phyloP scores from a whole-genome alignment of 2,329 filamentous ascomycete species.

The Didymella pomorum region DNA sequence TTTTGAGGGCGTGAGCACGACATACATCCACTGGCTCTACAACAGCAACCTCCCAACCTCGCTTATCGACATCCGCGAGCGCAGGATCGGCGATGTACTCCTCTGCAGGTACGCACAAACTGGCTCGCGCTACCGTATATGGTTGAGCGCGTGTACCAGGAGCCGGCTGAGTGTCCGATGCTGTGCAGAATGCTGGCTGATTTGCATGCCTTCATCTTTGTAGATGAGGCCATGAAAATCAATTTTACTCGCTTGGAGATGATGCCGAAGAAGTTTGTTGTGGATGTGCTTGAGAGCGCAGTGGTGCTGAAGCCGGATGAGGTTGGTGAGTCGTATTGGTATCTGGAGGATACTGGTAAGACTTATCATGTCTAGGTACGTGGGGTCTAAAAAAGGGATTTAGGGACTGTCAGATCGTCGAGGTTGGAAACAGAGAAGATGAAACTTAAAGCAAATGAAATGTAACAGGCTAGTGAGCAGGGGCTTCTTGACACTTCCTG shows the following conservation, averaged over 20 bases:
- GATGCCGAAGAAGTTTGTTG: not conserved
- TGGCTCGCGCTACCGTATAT: not conserved
- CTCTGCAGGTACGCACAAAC: not conserved
- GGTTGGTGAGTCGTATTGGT: not conserved
- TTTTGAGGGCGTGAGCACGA: not conserved
- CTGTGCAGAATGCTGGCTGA: not conserved
- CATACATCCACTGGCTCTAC: conserved; percentile 4
- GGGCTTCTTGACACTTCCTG: not conserved
- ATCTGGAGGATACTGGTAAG: not conserved
- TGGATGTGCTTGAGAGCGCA: not conserved
- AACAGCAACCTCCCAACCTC: not conserved
- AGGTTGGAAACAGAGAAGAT: no score
- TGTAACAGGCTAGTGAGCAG: not conserved
- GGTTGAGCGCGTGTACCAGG: not conserved
- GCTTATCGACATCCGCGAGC: not conserved
- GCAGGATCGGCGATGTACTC: not conserved
- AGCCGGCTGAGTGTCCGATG: not conserved
- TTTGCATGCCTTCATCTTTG: conserved; percentile 1
- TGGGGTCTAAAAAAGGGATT: not conserved
- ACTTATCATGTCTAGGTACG: not conserved
- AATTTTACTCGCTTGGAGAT: not conserved
- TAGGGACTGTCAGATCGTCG: not conserved
- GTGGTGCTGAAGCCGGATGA: not conserved
- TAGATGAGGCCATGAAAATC: not conserved
- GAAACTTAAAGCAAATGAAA: not conserved